Percentiles rank a stretch among this genome's conserved stretches.
phyloP scores from a whole-genome alignment of 2,329 filamentous ascomycete genomes.

The Cladosporium sp. region DNA sequence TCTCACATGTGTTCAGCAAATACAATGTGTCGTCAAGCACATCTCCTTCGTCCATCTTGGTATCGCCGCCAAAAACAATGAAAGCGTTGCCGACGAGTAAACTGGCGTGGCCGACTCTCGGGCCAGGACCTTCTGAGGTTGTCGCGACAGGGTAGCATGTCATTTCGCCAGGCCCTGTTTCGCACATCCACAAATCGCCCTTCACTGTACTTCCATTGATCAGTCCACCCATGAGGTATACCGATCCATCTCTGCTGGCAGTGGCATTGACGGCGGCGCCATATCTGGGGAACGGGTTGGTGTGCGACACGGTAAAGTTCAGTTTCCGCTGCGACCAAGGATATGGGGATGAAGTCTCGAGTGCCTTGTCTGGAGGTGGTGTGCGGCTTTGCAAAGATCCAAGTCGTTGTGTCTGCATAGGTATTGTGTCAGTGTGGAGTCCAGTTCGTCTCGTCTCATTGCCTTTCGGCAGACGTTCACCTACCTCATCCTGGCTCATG shows the following conservation, averaged over 20 bases:
- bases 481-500: constrained; percentile 23
- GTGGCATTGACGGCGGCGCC: constrained; percentile 91
- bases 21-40: constrained; percentile 92
- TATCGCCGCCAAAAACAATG: constrained; percentile 97
- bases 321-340: constrained; percentile 91
- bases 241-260: constrained; percentile 92
- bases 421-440: constrained; percentile 24
- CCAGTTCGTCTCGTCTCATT: background rate
- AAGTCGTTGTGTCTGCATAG: constrained; percentile 11
- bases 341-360: constrained; percentile 73
- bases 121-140: constrained; percentile 88
- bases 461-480: background rate
- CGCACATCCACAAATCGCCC: constrained; percentile 96
- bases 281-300: constrained; percentile 91
- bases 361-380: constrained; percentile 38
- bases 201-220: constrained; percentile 95
- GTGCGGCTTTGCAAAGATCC: constrained; percentile 20
- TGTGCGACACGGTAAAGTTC: constrained; percentile 75
- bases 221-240: constrained; percentile 95
- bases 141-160: constrained; percentile 89
- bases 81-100: constrained; percentile 96
- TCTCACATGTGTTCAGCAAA: constrained; percentile 91
- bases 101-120: constrained; percentile 89
- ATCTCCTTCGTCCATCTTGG: constrained; percentile 91
- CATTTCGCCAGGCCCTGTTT: constrained; percentile 76